Base-by-base conservation (phyloP, 2,329 filamentous ascomycete genomes). In the Colletotrichum musicola region DNA sequence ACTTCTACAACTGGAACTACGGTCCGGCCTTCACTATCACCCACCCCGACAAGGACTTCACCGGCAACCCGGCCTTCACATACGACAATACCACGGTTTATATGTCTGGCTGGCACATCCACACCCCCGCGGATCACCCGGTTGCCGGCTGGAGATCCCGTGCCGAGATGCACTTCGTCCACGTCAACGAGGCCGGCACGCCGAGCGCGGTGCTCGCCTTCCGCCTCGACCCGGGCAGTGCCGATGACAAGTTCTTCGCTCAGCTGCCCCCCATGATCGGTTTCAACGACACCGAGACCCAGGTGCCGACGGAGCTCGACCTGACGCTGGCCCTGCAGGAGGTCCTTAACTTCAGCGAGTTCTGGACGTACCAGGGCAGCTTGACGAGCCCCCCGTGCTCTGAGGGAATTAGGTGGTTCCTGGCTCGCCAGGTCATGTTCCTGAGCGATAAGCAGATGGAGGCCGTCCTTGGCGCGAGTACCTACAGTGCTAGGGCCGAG, bases 21-120 rank as follows among this genome's bases (percentile, higher is more conserved):
- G 84, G 84, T 82, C 67, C 67, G 0, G 79, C 81, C 1, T 85
- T 83, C 69, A 81, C 77, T 4, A 69, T 83, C 49, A 69, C 75
- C 14, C 76, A 81, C 62, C 65, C 76, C n/a, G 77, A 77, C 22
- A 77, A 71, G 49, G 73, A 79, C 27, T 81, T 80, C 69, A 80
- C 78, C 9, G 73, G 69, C 4, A 76, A 81, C 30, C 82, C 83
- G 2, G 77, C 77, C 59, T 75, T 85, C 65, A 78, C 75, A 1
- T 85, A 81, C 74, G 82, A 85, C 64, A 80, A 84, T 73, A 75
- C 80, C 64, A 85, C 81, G 1, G 77, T 83, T 18, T 86, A 83
- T 72, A 76, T 86, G 13, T 78, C 77, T 49, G 82, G 83, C 56
- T 86, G 83, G 83, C 85, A 86, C 75, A 82, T 85, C 53, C 85